Percentiles rank a stretch among this genome's conserved stretches.
phyloP scores from a whole-genome alignment of 768 basidiomycete genomes.

The Panus rudis region DNA sequence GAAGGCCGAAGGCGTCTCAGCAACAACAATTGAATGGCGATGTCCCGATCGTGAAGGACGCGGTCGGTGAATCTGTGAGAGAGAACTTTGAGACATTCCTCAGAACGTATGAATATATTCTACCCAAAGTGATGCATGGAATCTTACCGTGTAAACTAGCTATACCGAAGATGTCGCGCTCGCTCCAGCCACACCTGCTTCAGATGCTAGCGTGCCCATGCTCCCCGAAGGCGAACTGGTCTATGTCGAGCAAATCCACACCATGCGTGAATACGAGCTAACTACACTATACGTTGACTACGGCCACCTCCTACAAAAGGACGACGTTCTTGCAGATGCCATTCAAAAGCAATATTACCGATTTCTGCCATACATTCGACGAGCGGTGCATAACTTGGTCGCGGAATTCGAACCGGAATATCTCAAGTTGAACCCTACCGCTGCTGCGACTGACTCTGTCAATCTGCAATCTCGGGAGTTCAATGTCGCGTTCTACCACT shows the following conservation, averaged over 20 bases:
- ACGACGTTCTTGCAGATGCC: slow-evolving; percentile 90
- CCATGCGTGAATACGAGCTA: slow-evolving; percentile 90
- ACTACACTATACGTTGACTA: slow-evolving; percentile 97
- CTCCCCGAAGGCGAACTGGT: slow-evolving; percentile 56
- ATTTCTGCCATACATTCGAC: slow-evolving; percentile 90
- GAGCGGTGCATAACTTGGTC: slow-evolving; percentile 85
- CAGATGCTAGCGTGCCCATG: slow-evolving; percentile 57
- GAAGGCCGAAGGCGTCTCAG: slow-evolving; percentile 29
- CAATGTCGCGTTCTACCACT: slow-evolving; percentile 89
- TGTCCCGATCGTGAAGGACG: slow-evolving; percentile 84
- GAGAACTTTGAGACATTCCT: slow-evolving; percentile 90
- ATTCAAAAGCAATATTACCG: slow-evolving; percentile 95
- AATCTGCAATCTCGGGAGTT: slow-evolving; percentile 92
- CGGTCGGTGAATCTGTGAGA: slow-evolving; percentile 91
- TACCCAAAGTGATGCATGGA: neutral
- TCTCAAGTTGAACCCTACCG: slow-evolving; percentile 87
- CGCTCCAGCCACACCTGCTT: slow-evolving; percentile 65
- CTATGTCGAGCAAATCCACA: slow-evolving; percentile 91
- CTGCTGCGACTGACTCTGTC: slow-evolving; percentile 79
- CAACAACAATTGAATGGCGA: slow-evolving; percentile 49
- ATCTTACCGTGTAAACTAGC: slow-evolving; percentile 32
- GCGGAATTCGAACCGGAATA: slow-evolving; percentile 89
- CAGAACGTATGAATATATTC: slow-evolving; percentile 58
- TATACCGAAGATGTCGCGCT: slow-evolving; percentile 79
- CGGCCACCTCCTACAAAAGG: slow-evolving; percentile 79